A percentile compares a stretch with the other conserved stretches of the same genome.
Conservation (phyloP, 257 asterid genomes). For the Misopates orontium region DNA sequence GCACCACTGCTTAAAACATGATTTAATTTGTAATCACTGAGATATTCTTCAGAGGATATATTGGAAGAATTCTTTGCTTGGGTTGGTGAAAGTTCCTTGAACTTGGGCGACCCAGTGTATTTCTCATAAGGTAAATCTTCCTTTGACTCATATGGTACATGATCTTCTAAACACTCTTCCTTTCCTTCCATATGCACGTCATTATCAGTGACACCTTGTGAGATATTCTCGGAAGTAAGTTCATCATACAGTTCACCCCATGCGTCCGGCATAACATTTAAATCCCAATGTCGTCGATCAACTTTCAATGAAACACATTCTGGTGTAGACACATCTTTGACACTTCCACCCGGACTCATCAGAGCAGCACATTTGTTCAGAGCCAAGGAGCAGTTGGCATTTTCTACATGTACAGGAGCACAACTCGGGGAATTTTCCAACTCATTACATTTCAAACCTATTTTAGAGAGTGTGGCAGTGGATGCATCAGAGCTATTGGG, state of each 20-base stretch:
- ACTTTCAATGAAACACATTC: slow-evolving; percentile 44
- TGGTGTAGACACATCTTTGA: slow-evolving; percentile 27
- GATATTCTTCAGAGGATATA: slow-evolving; percentile 11
- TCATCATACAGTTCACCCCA: slow-evolving; percentile 67
- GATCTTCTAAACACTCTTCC: slow-evolving; percentile 27
- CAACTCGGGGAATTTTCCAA: slow-evolving; percentile 26
- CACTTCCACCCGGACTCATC: slow-evolving; percentile 31
- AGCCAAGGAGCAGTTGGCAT: slow-evolving; percentile 26
- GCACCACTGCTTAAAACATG: slow-evolving; percentile 28
- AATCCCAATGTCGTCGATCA: slow-evolving; percentile 76
- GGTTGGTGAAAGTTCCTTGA: slow-evolving; percentile 21
- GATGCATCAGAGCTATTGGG: slow-evolving; percentile 35
- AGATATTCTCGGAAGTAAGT: slow-evolving; percentile 28
- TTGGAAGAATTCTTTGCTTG: slow-evolving; percentile 18
- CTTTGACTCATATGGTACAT: slow-evolving; percentile 16
- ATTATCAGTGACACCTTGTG: slow-evolving; percentile 21
- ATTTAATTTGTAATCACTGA: too few species aligned
- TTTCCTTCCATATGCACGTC: slow-evolving; percentile 24
- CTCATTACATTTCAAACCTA: slow-evolving; percentile 26
- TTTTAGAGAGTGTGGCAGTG: slow-evolving; percentile 26
- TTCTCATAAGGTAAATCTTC: slow-evolving; percentile 30
- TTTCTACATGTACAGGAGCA: slow-evolving; percentile 29
- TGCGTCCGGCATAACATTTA: slow-evolving; percentile 73
- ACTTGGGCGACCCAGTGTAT: slow-evolving; percentile 21
- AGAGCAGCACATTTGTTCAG: slow-evolving; percentile 31